Evolutionary conservation across 768 basidiomycete species (phyloP), one percentile per base, ranked within the genome.

Genomic region (Suillus spraguei): DNA sequence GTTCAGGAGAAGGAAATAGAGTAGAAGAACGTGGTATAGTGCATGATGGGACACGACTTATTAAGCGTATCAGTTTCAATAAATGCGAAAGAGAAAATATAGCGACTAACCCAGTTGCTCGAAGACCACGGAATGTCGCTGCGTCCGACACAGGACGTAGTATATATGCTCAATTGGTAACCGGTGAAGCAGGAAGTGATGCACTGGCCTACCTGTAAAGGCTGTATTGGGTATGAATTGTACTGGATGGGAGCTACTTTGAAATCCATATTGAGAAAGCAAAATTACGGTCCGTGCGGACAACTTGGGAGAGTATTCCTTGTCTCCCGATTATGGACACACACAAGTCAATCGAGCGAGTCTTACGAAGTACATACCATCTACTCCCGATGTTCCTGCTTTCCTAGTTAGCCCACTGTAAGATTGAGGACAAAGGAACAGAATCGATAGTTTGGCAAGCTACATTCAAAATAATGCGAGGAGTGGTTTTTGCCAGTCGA

Each of bases 401-500:
- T 17, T 52, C 50, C 50, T 17, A 28, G 28, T 9, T 50, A 50
- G 16, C 49, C 22, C 22, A 24, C 28, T 28, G 47, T 24, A 13
- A 4, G 22, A 6, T 3, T 14, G 3, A 14, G 14, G 49, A 52
- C 24, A 14, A 17, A 52, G 17, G 50, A n/a, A n/a, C n/a, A n/a
- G n/a, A n/a, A n/a, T n/a, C n/a, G n/a, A 24, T 24, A 28, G 14
- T 17, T 39, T 28, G 28, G 9, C 17, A 39, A 39, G 38, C 9
- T 5, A 20, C 5, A 35, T 35, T 11, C 32, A 53, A 33, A 33
- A 39, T 9, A 11, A 36, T 36, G 14, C 5, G 36, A 17, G 41
- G 56, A 58, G 56, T 41, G 56, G 20, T 41, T 58, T 58, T 58
- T 16, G 56, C 56, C 39, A 58, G 24, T 58, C 10, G 39, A 58